These are phyloP conservation scores for Wallacemonas sp. DNA, from an alignment of 208 protist genomes.

Conservation along the genomic window DNA sequence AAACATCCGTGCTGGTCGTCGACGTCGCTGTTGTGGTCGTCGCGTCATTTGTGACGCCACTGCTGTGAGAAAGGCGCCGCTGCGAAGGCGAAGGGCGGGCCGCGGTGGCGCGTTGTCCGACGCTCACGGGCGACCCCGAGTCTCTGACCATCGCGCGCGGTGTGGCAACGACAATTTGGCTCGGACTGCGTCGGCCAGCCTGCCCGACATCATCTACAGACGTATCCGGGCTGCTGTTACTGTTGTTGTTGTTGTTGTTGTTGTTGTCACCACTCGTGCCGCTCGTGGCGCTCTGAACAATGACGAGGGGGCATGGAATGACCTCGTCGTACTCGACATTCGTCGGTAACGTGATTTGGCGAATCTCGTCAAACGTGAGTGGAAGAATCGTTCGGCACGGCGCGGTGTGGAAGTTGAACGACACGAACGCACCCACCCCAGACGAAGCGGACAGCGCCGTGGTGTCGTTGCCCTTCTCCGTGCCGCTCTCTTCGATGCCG, in stretches of 20 bases:
- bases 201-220: too few species aligned
- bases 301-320: conserved; percentile 9
- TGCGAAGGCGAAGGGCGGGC: background rate
- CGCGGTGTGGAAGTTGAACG: background rate
- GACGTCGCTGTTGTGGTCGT: conserved; percentile 28
- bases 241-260: too few species aligned
- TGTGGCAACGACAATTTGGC: too few species aligned
- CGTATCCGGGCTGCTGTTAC: too few species aligned
- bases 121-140: too few species aligned
- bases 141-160: too few species aligned
- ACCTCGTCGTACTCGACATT: conserved; percentile 28
- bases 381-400: background rate
- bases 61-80: background rate
- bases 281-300: background rate
- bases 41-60: background rate
- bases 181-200: too few species aligned
- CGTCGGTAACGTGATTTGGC: background rate
- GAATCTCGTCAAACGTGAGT: background rate
- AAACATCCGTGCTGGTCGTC: conserved; percentile 15
- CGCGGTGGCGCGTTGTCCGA: too few species aligned
- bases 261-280: too few species aligned
- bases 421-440: background rate
- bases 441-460: too few species aligned
- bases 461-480: too few species aligned
- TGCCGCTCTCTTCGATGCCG: too few species aligned